phyloP scores from a whole-genome alignment of 192 early-diverging fungal species.

The Backusella psychrophila region DNA sequence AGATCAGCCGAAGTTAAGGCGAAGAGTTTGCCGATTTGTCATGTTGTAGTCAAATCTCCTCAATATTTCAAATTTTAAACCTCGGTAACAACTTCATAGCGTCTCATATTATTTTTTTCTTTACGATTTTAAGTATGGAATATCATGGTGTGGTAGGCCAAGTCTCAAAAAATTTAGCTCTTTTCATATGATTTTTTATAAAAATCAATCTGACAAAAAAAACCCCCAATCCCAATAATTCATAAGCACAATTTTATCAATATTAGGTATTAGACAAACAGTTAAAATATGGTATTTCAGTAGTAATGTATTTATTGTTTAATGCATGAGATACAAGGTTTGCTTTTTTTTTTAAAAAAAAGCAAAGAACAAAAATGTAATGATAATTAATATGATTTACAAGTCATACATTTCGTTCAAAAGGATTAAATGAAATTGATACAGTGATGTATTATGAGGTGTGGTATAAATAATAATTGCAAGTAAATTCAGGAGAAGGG shows the following conservation, averaged over 20 bases:
- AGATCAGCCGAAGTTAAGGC: neutral
- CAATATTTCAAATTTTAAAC: neutral
- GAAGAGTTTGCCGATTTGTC: neutral
- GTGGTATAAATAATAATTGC: neutral
- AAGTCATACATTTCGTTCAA: neutral
- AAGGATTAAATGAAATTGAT: neutral
- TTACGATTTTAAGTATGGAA: neutral
- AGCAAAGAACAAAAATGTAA: neutral
- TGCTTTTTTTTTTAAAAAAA: neutral
- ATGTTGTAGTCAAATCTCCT: neutral
- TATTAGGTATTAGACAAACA: neutral
- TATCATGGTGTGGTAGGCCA: neutral
- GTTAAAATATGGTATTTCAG: neutral
- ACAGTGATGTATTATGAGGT: constrained; percentile 3
- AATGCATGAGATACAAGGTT: neutral
- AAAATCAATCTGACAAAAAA: neutral
- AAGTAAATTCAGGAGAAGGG: neutral
- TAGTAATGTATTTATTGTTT: neutral
- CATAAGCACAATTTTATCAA: neutral
- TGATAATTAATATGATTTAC: neutral
- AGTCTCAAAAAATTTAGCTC: neutral
- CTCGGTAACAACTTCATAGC: neutral
- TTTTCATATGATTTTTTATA: neutral
- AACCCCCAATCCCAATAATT: neutral
- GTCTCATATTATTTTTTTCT: neutral